Percentiles rank a stretch among this genome's conserved stretches.
Conservation (phyloP, 2,329 filamentous ascomycete genomes). For the Claviceps digitariae region DNA sequence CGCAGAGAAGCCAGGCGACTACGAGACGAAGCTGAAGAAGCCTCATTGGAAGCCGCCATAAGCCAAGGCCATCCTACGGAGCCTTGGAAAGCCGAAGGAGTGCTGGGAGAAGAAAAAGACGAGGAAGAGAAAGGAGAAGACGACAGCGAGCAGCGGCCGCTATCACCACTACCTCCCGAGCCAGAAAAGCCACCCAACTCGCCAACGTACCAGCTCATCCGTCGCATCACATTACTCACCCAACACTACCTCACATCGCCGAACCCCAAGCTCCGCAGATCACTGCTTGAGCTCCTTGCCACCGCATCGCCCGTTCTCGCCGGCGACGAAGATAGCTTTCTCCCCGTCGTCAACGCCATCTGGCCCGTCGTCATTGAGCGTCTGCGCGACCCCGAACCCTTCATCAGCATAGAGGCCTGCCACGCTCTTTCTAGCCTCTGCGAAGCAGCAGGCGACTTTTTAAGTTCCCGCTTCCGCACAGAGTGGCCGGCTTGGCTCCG, state of each 20-base stretch:
- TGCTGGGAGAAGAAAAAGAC: conserved; percentile 17
- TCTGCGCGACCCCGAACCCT: conserved; percentile 52
- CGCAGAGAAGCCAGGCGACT: conserved; percentile 31
- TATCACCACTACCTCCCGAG: conserved; percentile 12
- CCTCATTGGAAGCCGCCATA: conserved; percentile 7
- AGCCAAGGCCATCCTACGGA: conserved; percentile 21
- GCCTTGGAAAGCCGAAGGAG: conserved; percentile 24
- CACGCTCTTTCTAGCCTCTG: conserved; percentile 57
- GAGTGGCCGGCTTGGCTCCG: conserved; percentile 51
- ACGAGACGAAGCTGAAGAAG: conserved; percentile 21
- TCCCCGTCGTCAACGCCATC: conserved; percentile 78
- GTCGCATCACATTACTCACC: conserved; percentile 69
- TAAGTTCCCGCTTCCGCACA: conserved; percentile 58
- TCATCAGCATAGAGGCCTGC: conserved; percentile 57
- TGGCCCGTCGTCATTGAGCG: conserved; percentile 73
- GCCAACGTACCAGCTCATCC: conserved; percentile 67
- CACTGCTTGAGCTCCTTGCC: conserved; percentile 62
- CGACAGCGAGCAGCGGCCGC: conserved; percentile 20
- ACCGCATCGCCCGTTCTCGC: conserved; percentile 61
- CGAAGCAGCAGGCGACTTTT: conserved; percentile 63
- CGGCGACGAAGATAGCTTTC: conserved; percentile 65
- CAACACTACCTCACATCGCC: conserved; percentile 85
- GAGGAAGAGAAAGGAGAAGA: conserved; percentile 19
- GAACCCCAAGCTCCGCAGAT: conserved; percentile 63
- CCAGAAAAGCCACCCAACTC: conserved; percentile 51